Conservation (phyloP, 148 eudicot species). For the Silene uniflora region DNA sequence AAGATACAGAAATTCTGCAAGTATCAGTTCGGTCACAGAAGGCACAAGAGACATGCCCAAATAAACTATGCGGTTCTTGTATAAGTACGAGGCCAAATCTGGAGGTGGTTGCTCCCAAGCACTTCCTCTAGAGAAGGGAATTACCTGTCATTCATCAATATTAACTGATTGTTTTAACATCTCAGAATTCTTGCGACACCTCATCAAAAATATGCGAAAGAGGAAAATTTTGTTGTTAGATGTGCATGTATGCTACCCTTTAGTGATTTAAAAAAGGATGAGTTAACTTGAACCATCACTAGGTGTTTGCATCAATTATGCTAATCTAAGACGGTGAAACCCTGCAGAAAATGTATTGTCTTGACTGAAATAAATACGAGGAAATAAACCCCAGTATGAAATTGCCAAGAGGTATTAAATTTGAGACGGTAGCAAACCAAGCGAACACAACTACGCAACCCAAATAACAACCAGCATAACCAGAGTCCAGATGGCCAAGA, state of each 20-base stretch:
- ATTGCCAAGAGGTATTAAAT: background rate
- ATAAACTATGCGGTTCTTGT: slow-evolving; percentile 78
- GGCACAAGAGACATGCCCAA: slow-evolving; percentile 81
- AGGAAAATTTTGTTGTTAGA: background rate
- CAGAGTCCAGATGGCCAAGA: background rate
- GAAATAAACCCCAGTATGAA: background rate
- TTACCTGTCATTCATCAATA: slow-evolving; percentile 55
- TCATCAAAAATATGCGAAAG: no score
- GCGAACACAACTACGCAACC: background rate
- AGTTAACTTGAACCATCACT: background rate
- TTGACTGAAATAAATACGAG: background rate
- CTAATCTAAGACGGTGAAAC: background rate
- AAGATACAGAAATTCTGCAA: slow-evolving; percentile 81
- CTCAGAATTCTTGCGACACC: background rate
- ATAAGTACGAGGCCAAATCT: slow-evolving; percentile 81
- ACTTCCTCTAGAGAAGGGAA: slow-evolving; percentile 78
- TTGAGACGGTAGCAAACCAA: background rate
- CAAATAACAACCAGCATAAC: no score
- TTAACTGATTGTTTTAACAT: background rate
- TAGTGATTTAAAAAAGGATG: no score
- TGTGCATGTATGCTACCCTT: background rate
- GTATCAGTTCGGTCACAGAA: slow-evolving; percentile 64
- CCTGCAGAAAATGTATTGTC: background rate
- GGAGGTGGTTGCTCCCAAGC: slow-evolving; percentile 96
- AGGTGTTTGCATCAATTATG: background rate